phyloP scores from a whole-genome alignment of 1,139 yeast genomes.

The Blastobotrys ciferrii region DNA sequence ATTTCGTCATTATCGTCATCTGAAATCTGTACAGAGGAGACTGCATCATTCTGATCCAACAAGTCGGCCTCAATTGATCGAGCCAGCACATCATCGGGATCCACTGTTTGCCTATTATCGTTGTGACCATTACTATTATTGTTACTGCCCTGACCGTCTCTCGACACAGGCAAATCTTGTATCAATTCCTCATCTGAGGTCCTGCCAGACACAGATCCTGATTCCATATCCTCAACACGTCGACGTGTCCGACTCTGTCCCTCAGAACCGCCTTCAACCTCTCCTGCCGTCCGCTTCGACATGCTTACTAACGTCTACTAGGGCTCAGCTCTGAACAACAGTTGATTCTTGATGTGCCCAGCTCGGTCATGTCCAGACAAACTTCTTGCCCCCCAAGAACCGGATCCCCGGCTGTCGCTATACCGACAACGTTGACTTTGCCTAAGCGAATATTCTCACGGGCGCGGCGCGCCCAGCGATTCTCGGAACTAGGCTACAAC shows the following conservation, averaged over 20 bases:
- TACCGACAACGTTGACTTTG: too few species aligned
- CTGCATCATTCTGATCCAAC: conserved; percentile 1
- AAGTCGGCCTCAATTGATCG: conserved; percentile 4
- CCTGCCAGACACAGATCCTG: background rate
- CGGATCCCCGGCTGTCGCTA: too few species aligned
- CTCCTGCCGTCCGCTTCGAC: background rate
- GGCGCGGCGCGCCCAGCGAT: too few species aligned
- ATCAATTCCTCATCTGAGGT: background rate
- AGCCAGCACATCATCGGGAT: background rate
- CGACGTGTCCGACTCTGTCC: background rate
- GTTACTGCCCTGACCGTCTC: background rate
- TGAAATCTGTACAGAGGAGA: background rate
- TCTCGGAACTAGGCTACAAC: too few species aligned
- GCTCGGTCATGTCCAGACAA: background rate
- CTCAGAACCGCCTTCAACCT: background rate
- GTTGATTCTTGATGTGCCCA: background rate
- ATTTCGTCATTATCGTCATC: conserved; percentile 11
- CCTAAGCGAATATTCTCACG: too few species aligned
- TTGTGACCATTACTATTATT: too few species aligned
- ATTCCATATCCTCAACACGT: background rate
- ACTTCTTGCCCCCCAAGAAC: too few species aligned
- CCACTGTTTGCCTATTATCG: too few species aligned
- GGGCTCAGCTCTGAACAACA: background rate
- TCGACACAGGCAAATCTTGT: background rate
- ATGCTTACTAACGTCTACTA: background rate